Evolutionary conservation across 495 filamentous ascomycete genomes (phyloP).

Genomic region (Paragyromitra xinjiangensis): DNA sequence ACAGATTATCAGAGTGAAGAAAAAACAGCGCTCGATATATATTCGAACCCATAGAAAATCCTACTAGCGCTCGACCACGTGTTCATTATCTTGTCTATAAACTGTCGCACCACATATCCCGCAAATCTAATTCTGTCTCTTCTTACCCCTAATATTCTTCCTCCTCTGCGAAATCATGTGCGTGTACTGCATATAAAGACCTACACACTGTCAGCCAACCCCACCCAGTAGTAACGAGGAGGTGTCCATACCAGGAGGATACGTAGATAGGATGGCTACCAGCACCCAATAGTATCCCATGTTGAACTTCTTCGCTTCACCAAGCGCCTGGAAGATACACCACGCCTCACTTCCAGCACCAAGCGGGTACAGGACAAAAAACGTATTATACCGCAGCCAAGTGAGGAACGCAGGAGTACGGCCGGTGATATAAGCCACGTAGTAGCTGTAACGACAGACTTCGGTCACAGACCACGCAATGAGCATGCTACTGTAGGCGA

Average conservation of each 20-base stretch:
- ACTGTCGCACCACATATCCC: neutral
- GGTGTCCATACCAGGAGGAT: conserved; percentile 76
- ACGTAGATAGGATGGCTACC: conserved; percentile 71
- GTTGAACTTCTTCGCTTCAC: conserved; percentile 65
- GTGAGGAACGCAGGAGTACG: conserved; percentile 69
- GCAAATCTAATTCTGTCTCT: conserved; percentile 51
- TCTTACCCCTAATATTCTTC: conserved; percentile 73
- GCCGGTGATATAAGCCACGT: conserved; percentile 74
- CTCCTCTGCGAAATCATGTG: conserved; percentile 92
- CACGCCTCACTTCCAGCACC: conserved; percentile 86
- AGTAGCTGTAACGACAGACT: conserved; percentile 87
- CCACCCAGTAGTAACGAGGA: conserved; percentile 15
- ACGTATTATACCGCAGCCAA: conserved; percentile 93
- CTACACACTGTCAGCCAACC: conserved; percentile 60
- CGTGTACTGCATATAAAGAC: conserved; percentile 85
- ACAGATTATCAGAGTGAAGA: neutral
- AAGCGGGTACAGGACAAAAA: conserved; percentile 89
- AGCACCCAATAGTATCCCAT: conserved; percentile 68
- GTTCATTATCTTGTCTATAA: conserved; percentile 12
- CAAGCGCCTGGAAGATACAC: conserved; percentile 73
- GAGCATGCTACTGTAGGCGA: conserved; percentile 75
- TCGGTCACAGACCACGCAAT: conserved; percentile 86
- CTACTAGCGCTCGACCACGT: conserved; percentile 11
- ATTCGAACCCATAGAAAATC: conserved; percentile 2
- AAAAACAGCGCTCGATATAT: conserved; percentile 3